These are phyloP conservation scores for Coffea eugenioides DNA, from an alignment of 257 asterid genomes.

Conservation along the genomic window DNA sequence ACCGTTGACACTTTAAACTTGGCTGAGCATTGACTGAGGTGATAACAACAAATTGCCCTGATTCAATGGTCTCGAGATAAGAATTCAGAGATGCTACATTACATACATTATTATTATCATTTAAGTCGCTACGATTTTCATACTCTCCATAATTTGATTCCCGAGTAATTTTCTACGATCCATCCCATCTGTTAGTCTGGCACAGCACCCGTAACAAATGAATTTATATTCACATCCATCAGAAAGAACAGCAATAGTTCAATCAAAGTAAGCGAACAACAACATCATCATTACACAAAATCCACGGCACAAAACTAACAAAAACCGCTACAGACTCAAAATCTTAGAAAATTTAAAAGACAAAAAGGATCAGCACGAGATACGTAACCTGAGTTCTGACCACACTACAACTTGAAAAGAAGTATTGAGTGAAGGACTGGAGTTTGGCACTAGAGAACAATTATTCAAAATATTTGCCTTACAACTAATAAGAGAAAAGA, in stretches of 20 bases:
- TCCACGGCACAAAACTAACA: conserved; percentile 13
- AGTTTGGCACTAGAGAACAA: conserved; percentile 44
- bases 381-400: conserved; percentile 22
- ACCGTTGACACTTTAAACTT: too few relatives aligned
- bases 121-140: not conserved
- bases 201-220: not conserved
- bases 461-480: conserved; percentile 40
- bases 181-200: not conserved
- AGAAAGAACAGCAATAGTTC: not conserved
- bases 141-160: not conserved
- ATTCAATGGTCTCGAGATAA: too few relatives aligned
- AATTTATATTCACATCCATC: not conserved
- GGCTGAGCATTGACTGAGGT: too few relatives aligned
- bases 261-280: not conserved
- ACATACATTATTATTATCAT: too few relatives aligned
- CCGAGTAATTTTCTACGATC: not conserved
- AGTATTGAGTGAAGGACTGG: conserved; percentile 35
- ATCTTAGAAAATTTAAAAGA: conserved; percentile 14
- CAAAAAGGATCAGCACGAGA: conserved; percentile 1
- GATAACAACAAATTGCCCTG: too few relatives aligned
- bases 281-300: conserved; percentile 12
- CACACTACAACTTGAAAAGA: conserved; percentile 29
- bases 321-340: conserved; percentile 23
- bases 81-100: too few relatives aligned
- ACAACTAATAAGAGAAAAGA: conserved; percentile 41